Conservation (phyloP, 768 basidiomycete genomes). For the Trametes villosa region DNA sequence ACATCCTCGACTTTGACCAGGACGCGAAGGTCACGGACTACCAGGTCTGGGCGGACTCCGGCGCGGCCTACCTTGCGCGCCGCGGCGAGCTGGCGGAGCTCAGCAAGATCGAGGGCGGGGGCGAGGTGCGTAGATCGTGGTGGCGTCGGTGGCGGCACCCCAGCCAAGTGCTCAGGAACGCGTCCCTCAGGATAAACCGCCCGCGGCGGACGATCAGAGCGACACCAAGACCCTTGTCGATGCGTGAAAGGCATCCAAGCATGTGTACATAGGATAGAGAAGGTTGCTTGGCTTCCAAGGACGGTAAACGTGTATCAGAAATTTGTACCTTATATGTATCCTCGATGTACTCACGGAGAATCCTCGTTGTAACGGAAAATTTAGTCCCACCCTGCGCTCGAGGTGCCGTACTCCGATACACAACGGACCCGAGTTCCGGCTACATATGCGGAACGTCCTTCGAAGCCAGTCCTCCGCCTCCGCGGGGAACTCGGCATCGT, state of each 20-base stretch:
- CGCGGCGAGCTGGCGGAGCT: slow-evolving; percentile 45
- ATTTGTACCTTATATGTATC: background rate
- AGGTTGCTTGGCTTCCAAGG: background rate
- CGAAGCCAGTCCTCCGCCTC: too few species aligned
- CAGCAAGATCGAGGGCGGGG: background rate
- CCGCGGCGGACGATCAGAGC: slow-evolving; percentile 14
- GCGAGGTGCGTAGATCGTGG: slow-evolving; percentile 18
- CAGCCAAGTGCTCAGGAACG: slow-evolving; percentile 12
- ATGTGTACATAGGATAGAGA: background rate
- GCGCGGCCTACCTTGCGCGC: slow-evolving; percentile 63
- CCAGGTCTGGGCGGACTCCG: slow-evolving; percentile 73
- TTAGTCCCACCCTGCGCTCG: background rate
- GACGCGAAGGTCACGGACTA: slow-evolving; percentile 58
- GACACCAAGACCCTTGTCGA: slow-evolving; percentile 11
- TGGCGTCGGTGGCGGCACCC: background rate
- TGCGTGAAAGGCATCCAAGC: background rate
- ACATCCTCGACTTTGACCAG: slow-evolving; percentile 63
- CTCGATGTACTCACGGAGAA: background rate
- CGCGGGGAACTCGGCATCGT: too few species aligned
- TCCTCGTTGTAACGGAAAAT: background rate
- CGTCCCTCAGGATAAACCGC: background rate
- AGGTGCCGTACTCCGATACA: too few species aligned
- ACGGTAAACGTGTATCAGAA: slow-evolving; percentile 1
- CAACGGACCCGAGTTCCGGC: too few species aligned
- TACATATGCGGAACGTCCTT: too few species aligned